A percentile compares a stretch with the other conserved stretches of the same genome.
Conservation (phyloP, 805 yeast species). For the Yarrowia sp. region DNA sequence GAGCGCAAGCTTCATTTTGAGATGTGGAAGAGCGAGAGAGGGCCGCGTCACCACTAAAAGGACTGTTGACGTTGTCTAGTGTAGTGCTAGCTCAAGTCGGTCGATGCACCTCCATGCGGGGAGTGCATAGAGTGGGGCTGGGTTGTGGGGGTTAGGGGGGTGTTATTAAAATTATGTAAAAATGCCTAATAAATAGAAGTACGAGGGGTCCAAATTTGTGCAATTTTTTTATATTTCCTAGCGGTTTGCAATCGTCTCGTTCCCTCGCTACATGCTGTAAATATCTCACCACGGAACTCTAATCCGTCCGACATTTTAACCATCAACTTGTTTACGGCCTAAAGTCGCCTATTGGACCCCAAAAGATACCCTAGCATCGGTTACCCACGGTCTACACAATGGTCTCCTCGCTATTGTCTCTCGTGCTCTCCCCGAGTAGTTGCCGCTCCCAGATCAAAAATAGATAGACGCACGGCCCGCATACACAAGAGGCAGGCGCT, state of each 20-base stretch:
- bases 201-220: not conserved
- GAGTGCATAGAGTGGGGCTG: constrained; percentile 19
- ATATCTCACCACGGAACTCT: constrained; percentile 8
- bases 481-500: not conserved
- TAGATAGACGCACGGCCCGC: not conserved
- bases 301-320: not conserved
- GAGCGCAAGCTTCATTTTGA: not conserved
- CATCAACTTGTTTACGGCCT: not conserved
- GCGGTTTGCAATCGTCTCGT: no score
- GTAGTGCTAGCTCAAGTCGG: constrained; percentile 6
- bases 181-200: no score
- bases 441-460: no score
- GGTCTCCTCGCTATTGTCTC: no score
- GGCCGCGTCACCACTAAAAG: not conserved
- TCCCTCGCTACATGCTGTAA: no score
- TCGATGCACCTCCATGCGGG: not conserved
- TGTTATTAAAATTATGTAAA: no score
- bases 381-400: no score
- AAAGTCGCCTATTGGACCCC: not conserved
- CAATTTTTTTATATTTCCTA: no score
- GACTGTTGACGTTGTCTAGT: constrained; percentile 13
- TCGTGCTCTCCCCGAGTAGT: no score
- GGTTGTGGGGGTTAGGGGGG: not conserved
- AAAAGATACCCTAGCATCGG: not conserved
- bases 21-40: not conserved